phyloP scores from a whole-genome alignment of 768 basidiomycete species.

The Ramaria rubella region DNA sequence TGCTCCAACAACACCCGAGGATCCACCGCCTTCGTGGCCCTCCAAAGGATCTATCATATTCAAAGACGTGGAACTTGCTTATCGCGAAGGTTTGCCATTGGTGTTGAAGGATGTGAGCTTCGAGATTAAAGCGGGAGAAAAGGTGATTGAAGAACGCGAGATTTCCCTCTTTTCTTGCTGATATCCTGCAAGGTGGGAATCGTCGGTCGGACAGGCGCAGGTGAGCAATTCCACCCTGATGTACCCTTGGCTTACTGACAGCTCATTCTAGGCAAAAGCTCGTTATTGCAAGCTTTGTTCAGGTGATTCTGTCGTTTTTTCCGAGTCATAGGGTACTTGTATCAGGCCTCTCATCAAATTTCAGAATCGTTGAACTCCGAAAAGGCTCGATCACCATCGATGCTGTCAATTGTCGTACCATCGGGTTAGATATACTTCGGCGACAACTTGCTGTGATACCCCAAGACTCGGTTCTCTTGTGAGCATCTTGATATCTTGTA shows the following conservation, averaged over 20 bases:
- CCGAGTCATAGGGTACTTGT: slow-evolving; percentile 10
- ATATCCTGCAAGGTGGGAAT: slow-evolving; percentile 34
- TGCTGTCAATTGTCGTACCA: slow-evolving; percentile 41
- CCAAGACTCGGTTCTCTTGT: slow-evolving; percentile 53
- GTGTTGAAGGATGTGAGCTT: slow-evolving; percentile 59
- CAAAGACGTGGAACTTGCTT: slow-evolving; percentile 47
- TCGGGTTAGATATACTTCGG: slow-evolving; percentile 52
- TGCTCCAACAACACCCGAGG: slow-evolving; percentile 29
- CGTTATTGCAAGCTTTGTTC: slow-evolving; percentile 50
- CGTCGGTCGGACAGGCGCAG: slow-evolving; percentile 45
- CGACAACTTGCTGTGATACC: slow-evolving; percentile 59
- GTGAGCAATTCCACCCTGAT: slow-evolving; percentile 4
- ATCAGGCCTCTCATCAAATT: neutral
- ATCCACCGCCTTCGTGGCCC: slow-evolving; percentile 47
- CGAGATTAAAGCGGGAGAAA: slow-evolving; percentile 52
- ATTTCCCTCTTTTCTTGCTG: slow-evolving; percentile 18
- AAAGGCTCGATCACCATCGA: slow-evolving; percentile 55
- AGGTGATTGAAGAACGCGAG: slow-evolving; percentile 29
- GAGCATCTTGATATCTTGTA: slow-evolving; percentile 17
- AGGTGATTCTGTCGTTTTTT: no score
- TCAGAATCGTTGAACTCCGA: slow-evolving; percentile 53
- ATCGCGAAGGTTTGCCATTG: slow-evolving; percentile 56
- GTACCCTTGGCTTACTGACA: neutral
- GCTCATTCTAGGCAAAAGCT: slow-evolving; percentile 49
- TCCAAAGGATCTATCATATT: slow-evolving; percentile 48